A percentile compares a stretch with the other conserved stretches of the same genome.
phyloP scores from a whole-genome alignment of 179 eudicot species.

The Spergularia azorica region DNA sequence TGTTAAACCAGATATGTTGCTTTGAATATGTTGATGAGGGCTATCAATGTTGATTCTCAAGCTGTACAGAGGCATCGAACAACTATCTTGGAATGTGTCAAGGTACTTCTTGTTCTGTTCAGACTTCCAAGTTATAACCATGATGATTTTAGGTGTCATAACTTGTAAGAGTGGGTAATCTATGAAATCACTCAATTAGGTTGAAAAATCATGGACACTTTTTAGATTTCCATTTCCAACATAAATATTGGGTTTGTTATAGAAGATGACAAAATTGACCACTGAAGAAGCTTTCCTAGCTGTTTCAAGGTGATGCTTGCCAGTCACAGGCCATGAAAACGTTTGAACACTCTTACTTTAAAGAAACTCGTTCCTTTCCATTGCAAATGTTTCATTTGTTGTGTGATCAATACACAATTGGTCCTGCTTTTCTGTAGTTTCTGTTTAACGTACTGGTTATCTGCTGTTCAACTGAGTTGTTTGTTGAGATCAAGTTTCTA shows the following conservation, averaged over 20 bases:
- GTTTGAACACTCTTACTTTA: no score
- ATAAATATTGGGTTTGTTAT: neutral
- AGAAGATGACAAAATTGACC: neutral
- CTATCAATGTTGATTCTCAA: slow-evolving; percentile 85
- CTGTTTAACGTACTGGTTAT: neutral
- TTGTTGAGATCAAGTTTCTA: neutral
- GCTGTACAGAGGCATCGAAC: slow-evolving; percentile 98
- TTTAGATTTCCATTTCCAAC: neutral
- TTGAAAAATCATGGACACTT: neutral
- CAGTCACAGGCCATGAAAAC: no score
- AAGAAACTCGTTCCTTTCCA: neutral
- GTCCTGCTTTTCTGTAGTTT: neutral
- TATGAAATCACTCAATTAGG: neutral
- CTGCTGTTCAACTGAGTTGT: slow-evolving; percentile 6
- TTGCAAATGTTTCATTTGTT: slow-evolving; percentile 8
- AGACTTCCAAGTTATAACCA: neutral
- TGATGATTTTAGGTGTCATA: slow-evolving; percentile 10
- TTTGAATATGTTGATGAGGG: slow-evolving; percentile 93
- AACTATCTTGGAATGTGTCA: slow-evolving; percentile 96
- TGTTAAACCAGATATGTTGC: slow-evolving; percentile 81
- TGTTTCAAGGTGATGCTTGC: no score
- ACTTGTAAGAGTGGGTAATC: neutral
- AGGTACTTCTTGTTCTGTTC: slow-evolving; percentile 48
- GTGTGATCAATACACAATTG: neutral
- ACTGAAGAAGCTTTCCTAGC: neutral